Evolutionary conservation across 768 basidiomycete species (phyloP).

Genomic region (Pulveroboletus sp.): DNA sequence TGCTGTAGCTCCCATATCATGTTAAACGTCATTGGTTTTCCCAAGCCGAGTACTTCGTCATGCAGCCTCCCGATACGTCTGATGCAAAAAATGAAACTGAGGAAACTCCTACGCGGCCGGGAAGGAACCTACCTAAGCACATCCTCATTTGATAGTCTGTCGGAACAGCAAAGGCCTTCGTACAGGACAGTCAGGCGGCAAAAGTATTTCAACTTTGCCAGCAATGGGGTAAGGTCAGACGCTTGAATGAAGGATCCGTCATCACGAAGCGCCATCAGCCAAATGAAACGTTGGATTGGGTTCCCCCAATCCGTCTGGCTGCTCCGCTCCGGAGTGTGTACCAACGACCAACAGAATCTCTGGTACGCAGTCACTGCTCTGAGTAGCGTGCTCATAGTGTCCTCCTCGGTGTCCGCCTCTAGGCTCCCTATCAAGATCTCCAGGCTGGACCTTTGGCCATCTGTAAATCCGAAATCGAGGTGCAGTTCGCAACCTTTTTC

Average conservation of each 20-base stretch:
- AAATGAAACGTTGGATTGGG: neutral
- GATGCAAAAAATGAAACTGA: neutral
- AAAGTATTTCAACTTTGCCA: constrained; percentile 6
- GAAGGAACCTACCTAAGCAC: neutral
- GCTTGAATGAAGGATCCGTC: constrained; percentile 4
- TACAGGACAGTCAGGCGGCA: neutral
- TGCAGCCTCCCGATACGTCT: neutral
- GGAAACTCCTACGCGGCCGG: too few species aligned
- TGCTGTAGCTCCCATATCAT: constrained; percentile 11
- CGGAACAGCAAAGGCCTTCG: neutral
- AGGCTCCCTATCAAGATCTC: neutral
- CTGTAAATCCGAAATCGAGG: neutral
- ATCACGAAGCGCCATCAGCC: neutral
- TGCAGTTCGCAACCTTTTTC: neutral
- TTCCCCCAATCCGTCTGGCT: neutral
- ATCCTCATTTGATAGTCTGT: neutral
- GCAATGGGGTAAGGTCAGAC: neutral
- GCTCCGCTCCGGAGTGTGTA: neutral
- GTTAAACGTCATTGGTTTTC: neutral
- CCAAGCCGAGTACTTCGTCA: neutral
- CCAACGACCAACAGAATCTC: neutral
- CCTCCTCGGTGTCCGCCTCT: too few species aligned
- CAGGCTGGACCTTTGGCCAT: neutral
- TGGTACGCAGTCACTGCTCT: neutral
- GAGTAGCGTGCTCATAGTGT: neutral